Evolutionary conservation across 2,329 filamentous ascomycete species (phyloP).

Genomic region (Thelonectria discophora): DNA sequence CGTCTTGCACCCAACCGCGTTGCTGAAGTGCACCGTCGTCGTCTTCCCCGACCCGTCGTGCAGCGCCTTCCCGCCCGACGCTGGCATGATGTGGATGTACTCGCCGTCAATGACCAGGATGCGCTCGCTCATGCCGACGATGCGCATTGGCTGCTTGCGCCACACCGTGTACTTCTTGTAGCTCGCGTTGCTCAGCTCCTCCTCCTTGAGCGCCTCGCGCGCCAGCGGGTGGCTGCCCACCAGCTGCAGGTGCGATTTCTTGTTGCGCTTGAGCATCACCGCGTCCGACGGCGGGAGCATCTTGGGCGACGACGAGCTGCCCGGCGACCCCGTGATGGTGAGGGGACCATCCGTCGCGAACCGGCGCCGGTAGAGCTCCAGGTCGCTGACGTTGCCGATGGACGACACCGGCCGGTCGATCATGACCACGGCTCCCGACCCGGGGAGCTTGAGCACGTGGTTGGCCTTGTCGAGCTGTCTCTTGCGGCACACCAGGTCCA

Average conservation of each 20-base stretch:
- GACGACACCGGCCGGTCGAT: conserved; percentile 82
- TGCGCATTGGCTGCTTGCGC: conserved; percentile 83
- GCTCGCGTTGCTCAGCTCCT: conserved; percentile 65
- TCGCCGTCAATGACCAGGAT: conserved; percentile 84
- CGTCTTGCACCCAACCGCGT: conserved; percentile 84
- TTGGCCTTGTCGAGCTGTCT: conserved; percentile 81
- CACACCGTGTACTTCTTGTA: conserved; percentile 84
- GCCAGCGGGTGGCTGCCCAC: conserved; percentile 73
- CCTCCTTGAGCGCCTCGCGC: conserved; percentile 67
- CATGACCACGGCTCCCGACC: conserved; percentile 77
- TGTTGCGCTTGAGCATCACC: conserved; percentile 58
- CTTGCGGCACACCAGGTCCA: conserved; percentile 80
- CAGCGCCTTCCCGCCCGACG: conserved; percentile 70
- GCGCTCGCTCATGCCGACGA: conserved; percentile 78
- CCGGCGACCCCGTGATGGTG: conserved; percentile 73
- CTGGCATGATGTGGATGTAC: conserved; percentile 85
- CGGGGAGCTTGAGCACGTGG: conserved; percentile 80
- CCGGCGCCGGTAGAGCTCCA: conserved; percentile 78
- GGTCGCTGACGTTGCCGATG: conserved; percentile 76
- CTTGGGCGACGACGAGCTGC: conserved; percentile 75
- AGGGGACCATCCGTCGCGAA: conserved; percentile 79
- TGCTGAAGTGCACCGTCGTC: conserved; percentile 83
- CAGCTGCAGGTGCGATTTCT: conserved; percentile 58
- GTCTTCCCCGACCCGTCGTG: conserved; percentile 73
- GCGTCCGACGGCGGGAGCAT: conserved; percentile 62